Base-by-base conservation (phyloP, 352 stramenopile genomes). In the Pseudoperonospora humuli region DNA sequence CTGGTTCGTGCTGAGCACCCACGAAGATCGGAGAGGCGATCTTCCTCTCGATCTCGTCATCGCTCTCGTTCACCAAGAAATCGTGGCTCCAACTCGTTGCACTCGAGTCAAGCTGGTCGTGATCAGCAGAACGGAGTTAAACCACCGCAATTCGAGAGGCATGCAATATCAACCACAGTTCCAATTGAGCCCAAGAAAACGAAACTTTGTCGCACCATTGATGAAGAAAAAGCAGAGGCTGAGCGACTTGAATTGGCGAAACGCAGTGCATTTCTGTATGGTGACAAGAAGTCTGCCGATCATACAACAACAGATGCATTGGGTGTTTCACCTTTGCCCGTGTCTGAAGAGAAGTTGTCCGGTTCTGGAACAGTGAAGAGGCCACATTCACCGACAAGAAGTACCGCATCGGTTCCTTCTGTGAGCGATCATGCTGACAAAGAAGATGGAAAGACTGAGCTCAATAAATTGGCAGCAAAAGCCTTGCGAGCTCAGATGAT, bases 401-500 rank as follows among this genome's bases (percentile, higher is more conserved):
- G 17, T 25, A 39, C n/a, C 2, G 14, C 33, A 25, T 45, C 48
- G 24, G 14, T 21, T 32, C 31, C 45, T 1, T 45, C 26, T 31
- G 2, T 39, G 13, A 45, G 26, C 31, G 41, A 20, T 20, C 5
- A 6, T 13, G 21, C 14, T 47, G 24, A 26, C 11, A 56, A 54
- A 20, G 33, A 56, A 21, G 54, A 71, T 5, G 64, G 60, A 13
- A 64, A 61, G 1, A 44, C 68, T 4, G 72, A 86, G 21, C 47
- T 93, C 3, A 93, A 93, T 56, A 90, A 88, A 40, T 48, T 93
- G 1, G 81, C 81, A 19, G 81, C 81, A 6, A 76, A 67, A 47
- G 81, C 81, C 0, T 58, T 93, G 25, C 63, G 76, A 14, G 81
- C 81, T 11, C 80, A 93, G 21, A 93, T 91, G 72, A 76, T 84